Percentiles rank a stretch among this genome's conserved stretches.
These are phyloP conservation scores for Grifola frondosa DNA, from an alignment of 1,284 basidiomycete species.

Conservation along the genomic window DNA sequence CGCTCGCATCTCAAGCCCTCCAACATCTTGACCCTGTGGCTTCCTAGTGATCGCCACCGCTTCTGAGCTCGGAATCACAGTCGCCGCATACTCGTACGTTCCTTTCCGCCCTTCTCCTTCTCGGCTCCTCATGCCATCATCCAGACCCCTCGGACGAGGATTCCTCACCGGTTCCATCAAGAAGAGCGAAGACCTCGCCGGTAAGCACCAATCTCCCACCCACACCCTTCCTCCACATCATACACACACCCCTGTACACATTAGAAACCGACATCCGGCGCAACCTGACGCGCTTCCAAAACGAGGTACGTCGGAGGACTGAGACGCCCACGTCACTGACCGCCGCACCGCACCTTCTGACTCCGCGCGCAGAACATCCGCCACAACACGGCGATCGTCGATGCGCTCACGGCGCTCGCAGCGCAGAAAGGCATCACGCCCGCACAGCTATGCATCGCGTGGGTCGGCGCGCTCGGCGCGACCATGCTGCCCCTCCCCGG, in stretches of 20 bases:
- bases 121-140: neutral
- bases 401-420: constrained; percentile 46
- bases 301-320: constrained; percentile 33
- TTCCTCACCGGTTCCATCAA: constrained; percentile 54
- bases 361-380: constrained; percentile 39
- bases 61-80: constrained; percentile 46
- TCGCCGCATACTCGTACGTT: constrained; percentile 52
- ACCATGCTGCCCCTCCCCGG: constrained; percentile 56
- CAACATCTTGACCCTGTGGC: neutral
- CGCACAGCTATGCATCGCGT: constrained; percentile 61
- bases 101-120: neutral
- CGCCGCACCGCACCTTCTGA: too few relatives aligned
- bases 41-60: constrained; percentile 36
- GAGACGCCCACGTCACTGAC: too few relatives aligned
- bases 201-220: constrained; percentile 9
- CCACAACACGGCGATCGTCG: constrained; percentile 55
- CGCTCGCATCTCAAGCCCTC: neutral
- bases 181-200: constrained; percentile 44
- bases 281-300: constrained; percentile 35
- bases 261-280: constrained; percentile 38
- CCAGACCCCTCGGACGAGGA: constrained; percentile 54
- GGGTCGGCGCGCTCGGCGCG: constrained; percentile 47
- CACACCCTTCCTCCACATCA: neutral
- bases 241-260: neutral
- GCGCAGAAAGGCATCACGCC: constrained; percentile 47